These are phyloP conservation scores for Cutaneotrichosporon mucoides DNA, from an alignment of 1,284 basidiomycete genomes.

Conservation along the genomic window DNA sequence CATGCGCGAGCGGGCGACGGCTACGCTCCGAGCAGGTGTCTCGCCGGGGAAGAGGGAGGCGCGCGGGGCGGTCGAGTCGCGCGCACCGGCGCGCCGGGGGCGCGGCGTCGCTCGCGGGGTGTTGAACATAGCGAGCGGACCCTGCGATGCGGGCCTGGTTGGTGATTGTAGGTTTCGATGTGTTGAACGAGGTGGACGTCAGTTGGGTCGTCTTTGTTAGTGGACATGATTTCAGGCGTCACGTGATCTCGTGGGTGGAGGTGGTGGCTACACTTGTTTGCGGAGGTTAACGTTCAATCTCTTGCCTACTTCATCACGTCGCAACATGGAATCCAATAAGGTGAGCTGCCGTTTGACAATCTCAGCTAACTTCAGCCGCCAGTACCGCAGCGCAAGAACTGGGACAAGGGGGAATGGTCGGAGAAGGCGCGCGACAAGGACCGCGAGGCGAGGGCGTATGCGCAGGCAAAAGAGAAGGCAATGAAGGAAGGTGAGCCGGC, in stretches of 20 bases:
- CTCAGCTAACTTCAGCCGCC: background rate
- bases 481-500: conserved; percentile 65
- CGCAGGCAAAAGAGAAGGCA: conserved; percentile 43
- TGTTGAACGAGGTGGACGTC: background rate
- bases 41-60: background rate
- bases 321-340: conserved; percentile 3
- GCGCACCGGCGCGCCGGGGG: background rate
- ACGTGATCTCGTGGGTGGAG: too few species aligned
- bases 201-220: too few species aligned
- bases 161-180: too few species aligned
- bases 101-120: conserved; percentile 1
- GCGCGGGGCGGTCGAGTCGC: background rate
- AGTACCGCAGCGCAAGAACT: conserved; percentile 30
- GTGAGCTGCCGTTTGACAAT: background rate
- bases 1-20: background rate
- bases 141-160: too few species aligned
- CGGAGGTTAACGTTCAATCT: too few species aligned
- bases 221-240: background rate
- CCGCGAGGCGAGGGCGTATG: conserved; percentile 34
- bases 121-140: conserved; percentile 2
- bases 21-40: background rate
- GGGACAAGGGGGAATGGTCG: conserved; percentile 48
- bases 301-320: background rate
- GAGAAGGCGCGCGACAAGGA: conserved; percentile 49
- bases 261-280: too few species aligned